These are phyloP conservation scores for Schoenoplectus tabernaemontani DNA, from an alignment of 202 grass and related monocot species.

Conservation along the genomic window DNA sequence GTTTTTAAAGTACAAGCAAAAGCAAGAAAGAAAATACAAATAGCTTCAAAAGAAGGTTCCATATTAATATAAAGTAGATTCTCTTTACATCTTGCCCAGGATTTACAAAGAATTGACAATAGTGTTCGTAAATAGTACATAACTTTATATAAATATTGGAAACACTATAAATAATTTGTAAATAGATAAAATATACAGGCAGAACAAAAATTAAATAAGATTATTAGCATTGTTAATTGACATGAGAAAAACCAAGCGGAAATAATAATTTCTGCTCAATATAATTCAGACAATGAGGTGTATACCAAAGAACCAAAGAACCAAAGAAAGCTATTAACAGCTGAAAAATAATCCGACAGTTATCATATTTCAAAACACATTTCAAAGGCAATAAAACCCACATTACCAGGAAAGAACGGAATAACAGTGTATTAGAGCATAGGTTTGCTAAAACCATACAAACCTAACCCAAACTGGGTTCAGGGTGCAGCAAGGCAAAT, in stretches of 20 bases:
- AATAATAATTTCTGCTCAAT: not conserved
- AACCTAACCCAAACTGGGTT: not conserved
- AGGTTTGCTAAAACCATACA: not conserved
- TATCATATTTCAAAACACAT: not conserved
- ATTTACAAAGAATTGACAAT: not conserved
- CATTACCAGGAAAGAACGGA: not conserved
- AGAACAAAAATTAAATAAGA: not conserved
- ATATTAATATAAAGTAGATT: constrained; percentile 6
- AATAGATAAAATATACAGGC: no score
- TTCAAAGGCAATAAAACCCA: not conserved
- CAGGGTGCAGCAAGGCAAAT: not conserved
- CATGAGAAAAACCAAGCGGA: not conserved
- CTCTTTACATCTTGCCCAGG: not conserved
- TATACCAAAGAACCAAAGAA: not conserved
- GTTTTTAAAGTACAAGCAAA: not conserved
- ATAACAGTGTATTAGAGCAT: not conserved
- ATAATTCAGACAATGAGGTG: no score
- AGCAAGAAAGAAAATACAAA: constrained; percentile 11
- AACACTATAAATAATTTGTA: no score
- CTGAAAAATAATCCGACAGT: not conserved
- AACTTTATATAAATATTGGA: not conserved
- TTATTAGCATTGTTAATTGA: not conserved
- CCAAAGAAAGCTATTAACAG: not conserved
- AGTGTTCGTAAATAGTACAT: not conserved
- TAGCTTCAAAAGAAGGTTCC: not conserved